These are phyloP conservation scores for Leccinum aurantiacum DNA, from an alignment of 768 basidiomycete genomes.

Conservation along the genomic window DNA sequence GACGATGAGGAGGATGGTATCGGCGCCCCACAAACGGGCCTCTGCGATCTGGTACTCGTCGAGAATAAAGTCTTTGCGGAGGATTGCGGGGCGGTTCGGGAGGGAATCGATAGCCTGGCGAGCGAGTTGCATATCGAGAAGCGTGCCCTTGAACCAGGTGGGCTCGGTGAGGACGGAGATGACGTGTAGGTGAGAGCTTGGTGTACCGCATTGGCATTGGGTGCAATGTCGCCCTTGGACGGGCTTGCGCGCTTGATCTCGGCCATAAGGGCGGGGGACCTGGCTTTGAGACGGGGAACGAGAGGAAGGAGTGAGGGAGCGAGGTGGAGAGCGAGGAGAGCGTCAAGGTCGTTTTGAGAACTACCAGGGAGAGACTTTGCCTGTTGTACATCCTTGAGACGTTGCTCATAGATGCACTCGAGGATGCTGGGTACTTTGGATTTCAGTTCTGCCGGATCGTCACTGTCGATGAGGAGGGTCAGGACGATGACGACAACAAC, in stretches of 20 bases:
- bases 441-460: constrained; percentile 21
- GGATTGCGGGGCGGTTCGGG: constrained; percentile 89
- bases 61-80: constrained; percentile 97
- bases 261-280: constrained; percentile 70
- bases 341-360: constrained; percentile 70
- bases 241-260: constrained; percentile 98
- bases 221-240: constrained; percentile 91
- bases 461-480: too few species aligned
- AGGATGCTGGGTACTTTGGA: constrained; percentile 29
- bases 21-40: constrained; percentile 92
- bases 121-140: constrained; percentile 91
- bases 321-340: constrained; percentile 77
- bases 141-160: constrained; percentile 94
- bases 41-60: constrained; percentile 95
- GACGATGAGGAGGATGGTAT: constrained; percentile 94
- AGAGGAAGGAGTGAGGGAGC: constrained; percentile 82
- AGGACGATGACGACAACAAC: too few species aligned
- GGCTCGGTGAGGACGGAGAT: constrained; percentile 99
- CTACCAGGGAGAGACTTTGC: constrained; percentile 80
- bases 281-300: constrained; percentile 57
- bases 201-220: constrained; percentile 74
- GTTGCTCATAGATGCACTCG: constrained; percentile 78
- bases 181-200: constrained; percentile 77
- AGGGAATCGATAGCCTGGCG: constrained; percentile 82
- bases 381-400: constrained; percentile 72